phyloP scores from a whole-genome alignment of 139 green algal genomes.

The Desmodesmus armatus region DNA sequence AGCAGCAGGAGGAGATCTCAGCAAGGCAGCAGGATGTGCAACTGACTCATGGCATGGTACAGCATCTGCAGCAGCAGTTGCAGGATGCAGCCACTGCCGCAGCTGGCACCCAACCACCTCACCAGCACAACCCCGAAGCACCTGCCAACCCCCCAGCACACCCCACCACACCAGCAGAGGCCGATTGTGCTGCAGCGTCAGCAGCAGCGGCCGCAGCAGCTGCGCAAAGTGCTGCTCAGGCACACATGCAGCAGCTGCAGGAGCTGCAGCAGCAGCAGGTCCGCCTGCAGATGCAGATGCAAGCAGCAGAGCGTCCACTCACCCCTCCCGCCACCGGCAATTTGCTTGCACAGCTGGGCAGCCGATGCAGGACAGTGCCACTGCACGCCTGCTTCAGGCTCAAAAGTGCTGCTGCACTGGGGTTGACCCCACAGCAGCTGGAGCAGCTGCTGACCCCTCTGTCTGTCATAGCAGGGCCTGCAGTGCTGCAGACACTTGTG shows the following conservation, averaged over 20 bases:
- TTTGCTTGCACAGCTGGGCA: neutral
- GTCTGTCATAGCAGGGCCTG: conserved; percentile 41
- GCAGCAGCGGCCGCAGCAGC: conserved; percentile 8
- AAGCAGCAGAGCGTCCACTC: neutral
- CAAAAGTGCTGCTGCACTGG: conserved; percentile 1
- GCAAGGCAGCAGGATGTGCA: too few species aligned
- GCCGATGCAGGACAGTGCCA: neutral
- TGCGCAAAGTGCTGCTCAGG: too few species aligned
- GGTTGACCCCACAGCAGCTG: neutral
- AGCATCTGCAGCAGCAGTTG: too few species aligned
- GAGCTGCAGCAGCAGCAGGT: neutral
- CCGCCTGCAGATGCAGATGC: conserved; percentile 8
- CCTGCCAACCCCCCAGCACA: too few species aligned
- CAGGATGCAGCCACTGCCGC: too few species aligned
- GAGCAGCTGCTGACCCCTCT: conserved; percentile 41
- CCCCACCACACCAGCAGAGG: too few species aligned
- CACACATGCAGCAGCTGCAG: conserved; percentile 19
- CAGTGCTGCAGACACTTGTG: conserved; percentile 41
- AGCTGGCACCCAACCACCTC: too few species aligned
- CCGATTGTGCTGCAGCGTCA: too few species aligned
- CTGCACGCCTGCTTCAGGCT: conserved; percentile 49
- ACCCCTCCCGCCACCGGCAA: neutral
- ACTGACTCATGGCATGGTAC: too few species aligned
- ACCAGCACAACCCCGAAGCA: too few species aligned
- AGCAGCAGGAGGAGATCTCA: neutral